Percentiles rank a stretch among this genome's conserved stretches.
phyloP scores from a whole-genome alignment of 2,329 filamentous ascomycete species.

The Tolypocladium amazonense region DNA sequence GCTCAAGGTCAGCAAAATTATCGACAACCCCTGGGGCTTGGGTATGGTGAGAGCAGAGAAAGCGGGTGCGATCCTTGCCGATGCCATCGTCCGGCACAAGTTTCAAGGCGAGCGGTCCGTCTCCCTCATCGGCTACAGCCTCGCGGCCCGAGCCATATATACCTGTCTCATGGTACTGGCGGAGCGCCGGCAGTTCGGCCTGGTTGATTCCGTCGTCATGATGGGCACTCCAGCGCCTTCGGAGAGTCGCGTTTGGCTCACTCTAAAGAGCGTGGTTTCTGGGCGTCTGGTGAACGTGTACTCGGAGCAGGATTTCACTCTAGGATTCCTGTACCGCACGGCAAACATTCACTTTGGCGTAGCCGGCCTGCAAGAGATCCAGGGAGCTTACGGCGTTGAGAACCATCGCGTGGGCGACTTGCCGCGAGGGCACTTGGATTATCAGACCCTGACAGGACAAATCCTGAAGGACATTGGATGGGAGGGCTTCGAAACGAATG shows the following conservation, averaged over 20 bases:
- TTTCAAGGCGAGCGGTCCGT: constrained; percentile 75
- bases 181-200: constrained; percentile 70
- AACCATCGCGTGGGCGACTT: constrained; percentile 57
- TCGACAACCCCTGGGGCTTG: constrained; percentile 74
- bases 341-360: constrained; percentile 75
- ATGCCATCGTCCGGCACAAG: constrained; percentile 65
- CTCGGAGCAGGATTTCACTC: constrained; percentile 76
- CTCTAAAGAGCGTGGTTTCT: constrained; percentile 66
- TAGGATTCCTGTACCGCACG: constrained; percentile 79
- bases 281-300: constrained; percentile 87
- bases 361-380: constrained; percentile 68
- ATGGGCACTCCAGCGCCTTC: constrained; percentile 76
- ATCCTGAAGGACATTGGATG: constrained; percentile 59
- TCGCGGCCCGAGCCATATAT: constrained; percentile 77
- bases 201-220: constrained; percentile 76
- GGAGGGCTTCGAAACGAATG: constrained; percentile 46
- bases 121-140: constrained; percentile 70
- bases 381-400: constrained; percentile 54
- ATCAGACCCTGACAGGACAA: constrained; percentile 54
- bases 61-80: constrained; percentile 59
- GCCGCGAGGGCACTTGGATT: constrained; percentile 59
- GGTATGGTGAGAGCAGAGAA: constrained; percentile 70
- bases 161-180: constrained; percentile 71
- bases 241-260: constrained; percentile 61
- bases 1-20: constrained; percentile 58